Evolutionary conservation across 495 filamentous ascomycete genomes (phyloP).

Genomic region (Tetracladium marchalianum): DNA sequence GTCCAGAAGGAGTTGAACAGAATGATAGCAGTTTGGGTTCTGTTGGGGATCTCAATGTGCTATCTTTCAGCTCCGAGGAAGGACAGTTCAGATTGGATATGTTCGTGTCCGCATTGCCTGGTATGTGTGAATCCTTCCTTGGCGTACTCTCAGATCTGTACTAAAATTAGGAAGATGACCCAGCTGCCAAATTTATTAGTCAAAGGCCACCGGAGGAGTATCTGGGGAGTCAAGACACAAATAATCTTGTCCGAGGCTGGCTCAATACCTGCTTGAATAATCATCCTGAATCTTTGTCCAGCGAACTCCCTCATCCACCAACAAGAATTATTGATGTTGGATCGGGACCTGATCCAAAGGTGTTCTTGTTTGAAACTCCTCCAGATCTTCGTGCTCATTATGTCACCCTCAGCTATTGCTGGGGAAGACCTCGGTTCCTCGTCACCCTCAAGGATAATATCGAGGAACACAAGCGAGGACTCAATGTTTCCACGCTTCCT

Average conservation of each 20-base stretch:
- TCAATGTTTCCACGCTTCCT: conserved; percentile 6
- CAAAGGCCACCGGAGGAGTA: background rate
- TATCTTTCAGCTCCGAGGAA: conserved; percentile 1
- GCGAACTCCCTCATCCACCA: background rate
- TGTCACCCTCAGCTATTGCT: conserved; percentile 5
- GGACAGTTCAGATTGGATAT: background rate
- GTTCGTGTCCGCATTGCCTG: background rate
- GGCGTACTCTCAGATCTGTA: background rate
- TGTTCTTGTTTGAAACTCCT: background rate
- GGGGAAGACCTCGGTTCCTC: background rate
- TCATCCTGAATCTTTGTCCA: background rate
- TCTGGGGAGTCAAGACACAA: background rate
- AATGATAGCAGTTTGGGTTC: background rate
- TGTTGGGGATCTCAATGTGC: background rate
- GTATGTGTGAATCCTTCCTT: background rate
- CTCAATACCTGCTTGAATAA: background rate
- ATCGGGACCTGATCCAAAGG: background rate
- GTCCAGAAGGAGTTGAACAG: background rate
- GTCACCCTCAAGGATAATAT: conserved; percentile 3
- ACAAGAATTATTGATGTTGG: conserved; percentile 12
- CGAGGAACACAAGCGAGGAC: background rate
- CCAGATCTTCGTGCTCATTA: conserved; percentile 2
- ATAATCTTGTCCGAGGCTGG: background rate
- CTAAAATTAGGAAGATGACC: background rate
- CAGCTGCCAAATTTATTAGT: conserved; percentile 2